Percentiles rank a stretch among this genome's conserved stretches.
Evolutionary conservation across 2,329 filamentous ascomycete genomes (phyloP).

Genomic region (Penicillium sclerotigenum): DNA sequence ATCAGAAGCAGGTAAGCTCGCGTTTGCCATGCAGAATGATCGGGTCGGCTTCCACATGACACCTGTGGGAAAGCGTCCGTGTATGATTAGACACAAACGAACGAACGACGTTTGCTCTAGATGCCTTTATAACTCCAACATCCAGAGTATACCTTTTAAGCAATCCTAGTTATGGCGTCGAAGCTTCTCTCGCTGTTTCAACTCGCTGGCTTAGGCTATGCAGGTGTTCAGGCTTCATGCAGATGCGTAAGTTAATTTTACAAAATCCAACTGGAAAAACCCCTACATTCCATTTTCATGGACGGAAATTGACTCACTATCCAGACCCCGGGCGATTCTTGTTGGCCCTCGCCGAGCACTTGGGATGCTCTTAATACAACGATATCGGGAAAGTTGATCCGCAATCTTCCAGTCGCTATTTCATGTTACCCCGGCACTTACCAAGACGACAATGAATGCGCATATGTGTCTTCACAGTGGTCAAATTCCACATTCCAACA

Average conservation of each 20-base stretch:
- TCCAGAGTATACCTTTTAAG: neutral
- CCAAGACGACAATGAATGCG: conserved; percentile 25
- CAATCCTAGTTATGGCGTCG: neutral
- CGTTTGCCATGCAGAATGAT: neutral
- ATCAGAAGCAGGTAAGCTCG: neutral
- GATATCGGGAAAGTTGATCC: conserved; percentile 33
- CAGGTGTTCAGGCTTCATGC: neutral
- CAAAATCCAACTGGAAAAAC: neutral
- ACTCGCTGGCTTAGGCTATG: neutral
- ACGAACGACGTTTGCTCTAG: neutral
- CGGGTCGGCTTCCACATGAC: neutral
- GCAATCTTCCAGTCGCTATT: conserved; percentile 31
- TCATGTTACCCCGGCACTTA: conserved; percentile 36
- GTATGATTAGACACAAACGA: neutral
- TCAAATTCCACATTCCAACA: conserved; percentile 30
- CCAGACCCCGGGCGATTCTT: conserved; percentile 25
- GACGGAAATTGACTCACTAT: neutral
- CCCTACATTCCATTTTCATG: neutral
- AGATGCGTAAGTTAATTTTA: neutral
- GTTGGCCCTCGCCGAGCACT: conserved; percentile 31
- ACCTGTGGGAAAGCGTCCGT: neutral
- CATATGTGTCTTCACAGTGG: conserved; percentile 24
- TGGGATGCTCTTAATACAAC: conserved; percentile 36
- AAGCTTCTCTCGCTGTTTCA: neutral
- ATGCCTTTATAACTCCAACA: neutral